Conservation (phyloP, 805 yeast genomes). For the Ogataea methanolica region DNA sequence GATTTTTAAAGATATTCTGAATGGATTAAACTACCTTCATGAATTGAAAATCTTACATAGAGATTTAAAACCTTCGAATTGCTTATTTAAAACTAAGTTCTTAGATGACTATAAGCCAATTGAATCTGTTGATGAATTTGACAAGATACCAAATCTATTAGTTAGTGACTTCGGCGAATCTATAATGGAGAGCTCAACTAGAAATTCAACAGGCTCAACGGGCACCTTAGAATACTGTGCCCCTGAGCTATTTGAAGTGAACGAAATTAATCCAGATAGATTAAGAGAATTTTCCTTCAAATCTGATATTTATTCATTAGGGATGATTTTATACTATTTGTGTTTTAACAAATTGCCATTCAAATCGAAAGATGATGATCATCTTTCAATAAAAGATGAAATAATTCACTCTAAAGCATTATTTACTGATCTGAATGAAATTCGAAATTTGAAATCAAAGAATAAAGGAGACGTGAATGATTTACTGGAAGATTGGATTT, state of each 20-base stretch:
- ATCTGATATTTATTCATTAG: constrained; percentile 79
- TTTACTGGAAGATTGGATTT: constrained; percentile 32
- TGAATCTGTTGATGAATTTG: constrained; percentile 17
- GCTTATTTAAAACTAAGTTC: constrained; percentile 49
- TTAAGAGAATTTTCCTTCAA: constrained; percentile 59
- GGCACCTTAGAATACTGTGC: constrained; percentile 89
- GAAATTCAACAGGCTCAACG: constrained; percentile 75
- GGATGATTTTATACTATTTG: constrained; percentile 73
- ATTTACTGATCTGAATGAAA: constrained; percentile 17
- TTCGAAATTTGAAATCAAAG: constrained; percentile 6
- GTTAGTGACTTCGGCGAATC: constrained; percentile 93
- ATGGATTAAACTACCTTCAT: constrained; percentile 72
- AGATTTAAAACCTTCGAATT: constrained; percentile 86
- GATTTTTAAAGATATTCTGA: constrained; percentile 61
- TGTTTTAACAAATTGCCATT: constrained; percentile 74
- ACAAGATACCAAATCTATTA: constrained; percentile 57
- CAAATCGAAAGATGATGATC: constrained; percentile 17
- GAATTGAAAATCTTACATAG: constrained; percentile 75
- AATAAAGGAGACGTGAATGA: neutral
- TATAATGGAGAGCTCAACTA: constrained; percentile 59
- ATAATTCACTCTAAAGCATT: constrained; percentile 18
- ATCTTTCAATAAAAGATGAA: constrained; percentile 20
- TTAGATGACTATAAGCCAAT: constrained; percentile 20
- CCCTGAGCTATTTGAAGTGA: constrained; percentile 60
- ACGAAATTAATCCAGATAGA: constrained; percentile 24